These are phyloP conservation scores for Xylaria sp. DNA, from an alignment of 495 filamentous ascomycete genomes.

Conservation along the genomic window DNA sequence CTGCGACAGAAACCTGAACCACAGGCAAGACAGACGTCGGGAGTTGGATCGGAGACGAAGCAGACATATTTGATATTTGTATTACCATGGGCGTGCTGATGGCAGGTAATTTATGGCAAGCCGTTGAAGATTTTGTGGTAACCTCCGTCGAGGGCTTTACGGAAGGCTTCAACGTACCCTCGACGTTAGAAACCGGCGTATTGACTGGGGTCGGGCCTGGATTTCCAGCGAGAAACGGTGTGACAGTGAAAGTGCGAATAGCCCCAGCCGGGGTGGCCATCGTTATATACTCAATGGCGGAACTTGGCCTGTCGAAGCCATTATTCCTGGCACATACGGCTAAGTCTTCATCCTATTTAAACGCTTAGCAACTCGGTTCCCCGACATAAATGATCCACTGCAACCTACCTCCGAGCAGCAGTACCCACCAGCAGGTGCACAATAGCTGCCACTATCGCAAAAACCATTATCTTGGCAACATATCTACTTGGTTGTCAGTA, in stretches of 20 bases:
- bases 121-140: background rate
- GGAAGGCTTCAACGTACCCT: background rate
- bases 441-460: constrained; percentile 47
- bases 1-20: constrained; percentile 33
- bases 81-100: constrained; percentile 9
- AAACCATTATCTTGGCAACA: constrained; percentile 51
- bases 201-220: background rate
- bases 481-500: constrained; percentile 39
- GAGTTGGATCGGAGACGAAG: constrained; percentile 21
- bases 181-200: background rate
- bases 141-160: background rate
- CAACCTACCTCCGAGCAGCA: constrained; percentile 50
- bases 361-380: constrained; percentile 26
- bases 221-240: constrained; percentile 26
- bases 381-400: background rate
- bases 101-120: background rate
- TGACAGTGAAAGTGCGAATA: constrained; percentile 30
- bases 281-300: constrained; percentile 16
- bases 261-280: background rate
- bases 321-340: constrained; percentile 45
- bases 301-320: constrained; percentile 41
- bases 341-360: constrained; percentile 45
- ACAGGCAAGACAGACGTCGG: constrained; percentile 14
- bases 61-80: constrained; percentile 22
- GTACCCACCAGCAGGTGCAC: constrained; percentile 50